Percentiles rank a stretch among this genome's conserved stretches.
Evolutionary conservation across 805 yeast genomes (phyloP).

Genomic region (Monosporozyma solicola): DNA sequence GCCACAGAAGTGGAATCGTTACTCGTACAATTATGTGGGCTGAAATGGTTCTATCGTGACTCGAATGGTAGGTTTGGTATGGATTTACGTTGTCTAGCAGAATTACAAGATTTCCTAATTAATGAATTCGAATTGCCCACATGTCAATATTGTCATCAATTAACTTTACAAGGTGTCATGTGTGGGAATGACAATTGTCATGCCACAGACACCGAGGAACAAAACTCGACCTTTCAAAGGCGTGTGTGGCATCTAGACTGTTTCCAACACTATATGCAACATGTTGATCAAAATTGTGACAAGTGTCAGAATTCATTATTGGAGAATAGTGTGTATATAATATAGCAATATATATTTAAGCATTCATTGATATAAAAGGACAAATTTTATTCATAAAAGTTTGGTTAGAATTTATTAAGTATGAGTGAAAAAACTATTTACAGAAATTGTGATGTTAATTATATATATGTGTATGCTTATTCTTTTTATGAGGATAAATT

Average conservation of each 20-base stretch:
- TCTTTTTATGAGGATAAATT: neutral
- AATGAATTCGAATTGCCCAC: conserved; percentile 10
- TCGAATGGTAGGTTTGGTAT: conserved; percentile 18
- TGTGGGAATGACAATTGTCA: conserved; percentile 12
- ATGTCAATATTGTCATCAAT: conserved; percentile 17
- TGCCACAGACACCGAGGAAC: neutral
- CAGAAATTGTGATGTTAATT: neutral
- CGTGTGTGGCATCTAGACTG: conserved; percentile 27
- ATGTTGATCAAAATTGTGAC: conserved; percentile 17
- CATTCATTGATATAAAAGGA: neutral
- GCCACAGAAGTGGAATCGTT: conserved; percentile 17
- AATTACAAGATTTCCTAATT: conserved; percentile 20
- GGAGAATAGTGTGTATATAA: conserved; percentile 16
- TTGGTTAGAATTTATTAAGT: neutral
- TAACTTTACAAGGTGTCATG: conserved; percentile 20
- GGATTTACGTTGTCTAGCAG: conserved; percentile 20
- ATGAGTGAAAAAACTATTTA: neutral
- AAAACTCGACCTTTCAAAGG: neutral
- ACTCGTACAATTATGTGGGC: conserved; percentile 13
- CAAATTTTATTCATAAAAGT: too few relatives aligned
- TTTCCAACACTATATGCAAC: conserved; percentile 23
- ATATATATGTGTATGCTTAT: neutral
- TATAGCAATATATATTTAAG: conserved; percentile 5
- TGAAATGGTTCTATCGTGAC: conserved; percentile 24
- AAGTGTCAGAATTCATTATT: conserved; percentile 12